These are phyloP conservation scores for Echinochloa phyllopogon DNA, from an alignment of 176 grass and related monocot genomes.

Conservation along the genomic window DNA sequence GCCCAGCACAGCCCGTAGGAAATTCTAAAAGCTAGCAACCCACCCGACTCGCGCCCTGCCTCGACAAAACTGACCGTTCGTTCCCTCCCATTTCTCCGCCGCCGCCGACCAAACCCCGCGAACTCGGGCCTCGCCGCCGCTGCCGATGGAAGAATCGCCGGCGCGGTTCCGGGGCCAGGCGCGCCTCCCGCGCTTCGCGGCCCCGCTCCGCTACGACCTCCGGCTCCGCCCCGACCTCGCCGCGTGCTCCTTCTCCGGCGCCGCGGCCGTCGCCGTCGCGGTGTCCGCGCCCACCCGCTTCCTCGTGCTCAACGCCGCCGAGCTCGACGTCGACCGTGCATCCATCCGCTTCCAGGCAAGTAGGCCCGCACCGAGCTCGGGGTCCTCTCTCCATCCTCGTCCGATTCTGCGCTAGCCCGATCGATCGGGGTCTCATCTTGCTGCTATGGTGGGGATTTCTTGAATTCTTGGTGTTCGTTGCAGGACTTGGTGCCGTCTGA, in stretches of 20 bases:
- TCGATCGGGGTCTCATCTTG: slow-evolving; percentile 14
- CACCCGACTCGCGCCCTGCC: too few species aligned
- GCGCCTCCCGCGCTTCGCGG: slow-evolving; percentile 63
- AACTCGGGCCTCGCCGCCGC: too few species aligned
- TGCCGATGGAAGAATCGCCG: too few species aligned
- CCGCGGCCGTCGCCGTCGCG: slow-evolving; percentile 45
- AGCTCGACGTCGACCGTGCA: slow-evolving; percentile 49
- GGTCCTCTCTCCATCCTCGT: not conserved
- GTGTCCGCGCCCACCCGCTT: slow-evolving; percentile 58
- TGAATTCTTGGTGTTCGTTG: not conserved
- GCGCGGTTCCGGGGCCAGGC: slow-evolving; percentile 64
- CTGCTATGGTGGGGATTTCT: not conserved
- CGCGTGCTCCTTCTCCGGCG: slow-evolving; percentile 64
- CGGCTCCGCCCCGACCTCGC: slow-evolving; percentile 63
- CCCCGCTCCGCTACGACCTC: slow-evolving; percentile 66
- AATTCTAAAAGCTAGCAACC: too few species aligned
- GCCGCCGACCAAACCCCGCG: too few species aligned
- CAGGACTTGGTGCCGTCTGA: slow-evolving; percentile 50
- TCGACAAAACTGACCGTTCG: too few species aligned
- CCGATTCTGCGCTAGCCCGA: not conserved
- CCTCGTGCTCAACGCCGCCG: slow-evolving; percentile 80
- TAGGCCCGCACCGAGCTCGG: not conserved
- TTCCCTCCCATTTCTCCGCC: too few species aligned
- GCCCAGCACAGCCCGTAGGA: too few species aligned
- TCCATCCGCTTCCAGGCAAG: slow-evolving; percentile 56